Conservation (phyloP, 148 eudicot species). For the Fagopyrum homotropicum region DNA sequence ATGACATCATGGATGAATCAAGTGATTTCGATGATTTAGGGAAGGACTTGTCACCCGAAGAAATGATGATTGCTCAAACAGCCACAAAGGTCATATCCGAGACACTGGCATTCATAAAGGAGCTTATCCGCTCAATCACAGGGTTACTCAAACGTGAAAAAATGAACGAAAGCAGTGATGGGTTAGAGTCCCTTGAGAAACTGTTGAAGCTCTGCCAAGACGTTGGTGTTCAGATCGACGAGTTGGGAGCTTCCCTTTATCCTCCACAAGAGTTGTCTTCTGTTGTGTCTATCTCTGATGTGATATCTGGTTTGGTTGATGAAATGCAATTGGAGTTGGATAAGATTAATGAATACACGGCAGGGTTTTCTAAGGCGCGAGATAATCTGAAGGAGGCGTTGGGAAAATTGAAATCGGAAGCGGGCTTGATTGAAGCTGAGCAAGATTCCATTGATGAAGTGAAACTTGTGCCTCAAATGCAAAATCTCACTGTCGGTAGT, state of each 20-base stretch:
- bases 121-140: slow-evolving; percentile 65
- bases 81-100: slow-evolving; percentile 49
- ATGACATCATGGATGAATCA: slow-evolving; percentile 24
- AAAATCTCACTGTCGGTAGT: slow-evolving; percentile 37
- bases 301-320: slow-evolving; percentile 29
- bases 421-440: slow-evolving; percentile 8
- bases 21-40: slow-evolving; percentile 48
- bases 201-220: slow-evolving; percentile 56
- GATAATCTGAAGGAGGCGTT: slow-evolving; percentile 30
- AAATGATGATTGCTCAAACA: slow-evolving; percentile 57
- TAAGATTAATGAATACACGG: slow-evolving; percentile 31
- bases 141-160: slow-evolving; percentile 43
- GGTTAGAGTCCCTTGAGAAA: slow-evolving; percentile 48
- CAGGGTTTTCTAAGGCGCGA: slow-evolving; percentile 45
- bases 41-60: slow-evolving; percentile 67
- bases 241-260: slow-evolving; percentile 89
- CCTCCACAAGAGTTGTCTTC: slow-evolving; percentile 78
- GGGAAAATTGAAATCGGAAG: slow-evolving; percentile 30
- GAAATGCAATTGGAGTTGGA: slow-evolving; percentile 46
- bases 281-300: slow-evolving; percentile 37
- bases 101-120: slow-evolving; percentile 47
- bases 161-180: slow-evolving; percentile 20
- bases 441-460: slow-evolving; percentile 17
- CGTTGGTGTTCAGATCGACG: slow-evolving; percentile 63
- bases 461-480: slow-evolving; percentile 35